Percentiles rank a stretch among this genome's conserved stretches.
These are phyloP conservation scores for Talinum fruticosum DNA, from an alignment of 148 eudicot species.

Conservation along the genomic window DNA sequence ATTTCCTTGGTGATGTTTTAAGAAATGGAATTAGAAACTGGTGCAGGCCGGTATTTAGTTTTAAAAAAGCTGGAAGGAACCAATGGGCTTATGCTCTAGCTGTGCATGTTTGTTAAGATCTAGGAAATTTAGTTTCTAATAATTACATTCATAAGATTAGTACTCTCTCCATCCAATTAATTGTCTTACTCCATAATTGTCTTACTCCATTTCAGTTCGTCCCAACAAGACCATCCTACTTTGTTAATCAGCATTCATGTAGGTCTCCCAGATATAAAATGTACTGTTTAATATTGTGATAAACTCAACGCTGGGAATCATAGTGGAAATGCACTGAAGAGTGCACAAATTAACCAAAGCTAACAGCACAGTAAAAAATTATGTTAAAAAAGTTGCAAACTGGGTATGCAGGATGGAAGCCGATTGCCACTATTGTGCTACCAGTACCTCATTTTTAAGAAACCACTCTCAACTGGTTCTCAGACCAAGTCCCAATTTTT, in stretches of 20 bases:
- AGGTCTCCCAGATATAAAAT: not conserved
- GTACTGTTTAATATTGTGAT: no score
- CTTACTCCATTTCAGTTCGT: no score
- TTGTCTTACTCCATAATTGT: no score
- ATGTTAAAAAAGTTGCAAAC: not conserved
- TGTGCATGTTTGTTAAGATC: not conserved
- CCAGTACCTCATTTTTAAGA: not conserved
- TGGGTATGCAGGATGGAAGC: constrained; percentile 1
- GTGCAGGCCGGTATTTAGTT: not conserved
- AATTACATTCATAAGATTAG: not conserved
- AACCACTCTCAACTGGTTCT: not conserved
- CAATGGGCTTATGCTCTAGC: not conserved
- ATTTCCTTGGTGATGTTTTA: not conserved
- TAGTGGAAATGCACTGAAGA: no score
- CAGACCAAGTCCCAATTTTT: not conserved
- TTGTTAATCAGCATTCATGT: not conserved
- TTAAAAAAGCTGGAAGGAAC: not conserved
- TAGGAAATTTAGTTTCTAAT: not conserved
- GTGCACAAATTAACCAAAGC: not conserved
- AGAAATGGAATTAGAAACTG: not conserved
- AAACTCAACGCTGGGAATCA: not conserved
- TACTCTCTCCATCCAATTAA: not conserved
- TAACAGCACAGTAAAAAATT: not conserved
- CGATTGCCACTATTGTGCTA: not conserved
- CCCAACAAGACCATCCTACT: not conserved